Conservation (phyloP, 169 alveolate genomes). For the Toxoplasma gondii region DNA sequence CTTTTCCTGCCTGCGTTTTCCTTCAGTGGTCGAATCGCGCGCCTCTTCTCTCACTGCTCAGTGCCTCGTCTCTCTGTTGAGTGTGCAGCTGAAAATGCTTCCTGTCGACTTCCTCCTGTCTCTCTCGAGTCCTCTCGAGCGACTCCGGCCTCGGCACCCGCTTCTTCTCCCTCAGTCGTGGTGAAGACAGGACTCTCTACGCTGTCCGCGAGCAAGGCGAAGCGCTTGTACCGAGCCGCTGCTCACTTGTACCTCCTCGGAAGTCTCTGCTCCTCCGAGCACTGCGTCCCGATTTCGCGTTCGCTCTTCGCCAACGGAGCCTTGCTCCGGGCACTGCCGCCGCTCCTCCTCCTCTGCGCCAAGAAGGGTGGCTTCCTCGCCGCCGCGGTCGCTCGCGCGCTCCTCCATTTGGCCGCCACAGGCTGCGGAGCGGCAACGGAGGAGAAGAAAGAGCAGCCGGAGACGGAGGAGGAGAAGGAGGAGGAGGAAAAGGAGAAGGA, state of each 20-base stretch:
- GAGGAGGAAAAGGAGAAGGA: too few species aligned
- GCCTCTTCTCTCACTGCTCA: neutral
- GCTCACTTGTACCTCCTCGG: neutral
- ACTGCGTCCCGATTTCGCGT: neutral
- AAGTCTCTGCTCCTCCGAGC: neutral
- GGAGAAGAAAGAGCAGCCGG: neutral
- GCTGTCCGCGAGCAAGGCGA: neutral
- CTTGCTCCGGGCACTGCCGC: neutral
- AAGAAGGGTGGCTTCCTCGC: conserved; percentile 10
- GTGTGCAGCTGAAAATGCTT: too few species aligned
- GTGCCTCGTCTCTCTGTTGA: neutral
- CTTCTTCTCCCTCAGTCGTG: neutral
- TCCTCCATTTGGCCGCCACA: conserved; percentile 1
- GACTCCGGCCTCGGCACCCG: neutral
- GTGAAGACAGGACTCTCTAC: neutral
- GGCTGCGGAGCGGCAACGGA: neutral
- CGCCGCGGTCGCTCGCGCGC: neutral
- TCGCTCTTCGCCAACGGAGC: neutral
- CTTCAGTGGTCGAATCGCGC: neutral
- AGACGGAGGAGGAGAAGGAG: neutral
- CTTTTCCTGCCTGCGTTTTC: neutral
- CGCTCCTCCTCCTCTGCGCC: neutral
- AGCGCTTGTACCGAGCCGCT: neutral
- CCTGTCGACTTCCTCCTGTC: neutral
- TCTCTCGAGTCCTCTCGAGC: neutral